Base-by-base conservation (phyloP, 2,329 filamentous ascomycete genomes). In the Diaporthe capsici region DNA sequence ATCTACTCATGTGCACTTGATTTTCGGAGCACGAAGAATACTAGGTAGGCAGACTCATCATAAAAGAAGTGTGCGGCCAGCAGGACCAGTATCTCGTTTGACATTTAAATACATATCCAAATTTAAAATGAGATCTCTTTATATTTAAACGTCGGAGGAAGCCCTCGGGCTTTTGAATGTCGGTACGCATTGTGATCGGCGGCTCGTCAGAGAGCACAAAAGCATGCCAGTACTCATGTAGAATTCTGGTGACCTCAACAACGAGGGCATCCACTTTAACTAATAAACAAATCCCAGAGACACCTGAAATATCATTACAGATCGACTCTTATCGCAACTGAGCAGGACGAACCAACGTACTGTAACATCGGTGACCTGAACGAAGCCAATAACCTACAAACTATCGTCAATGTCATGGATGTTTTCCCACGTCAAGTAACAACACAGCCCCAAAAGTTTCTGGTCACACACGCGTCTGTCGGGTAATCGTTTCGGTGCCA, bases 51-150 rank as follows among this genome's bases (percentile, higher is more conserved):
- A 61, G 72, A 2, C 72, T 74, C 22, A 65, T 60, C 20, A 65
- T 68, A 6, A 61, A 53, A 31, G 63, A 74, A 25, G 51, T 31
- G 39, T 81, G 78, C 51, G 80, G 79, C 17, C 76, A 78, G 28
- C 75, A 78, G 28, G 80, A 84, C 47, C 78, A 13, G 37, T 39
- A 39, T 13, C 10, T 39, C 12, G 12, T 13, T 39, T 13, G 37
- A 13, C 10, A 39, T 12, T 39, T 39, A 13, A 39, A 39, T 39
- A 39, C 37, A 13, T 13, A 5, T 39, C 12, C 12, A 39, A 39
- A 13, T 13, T 3, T 13, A 2, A 39, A 39, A 13, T 39, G 37
- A 39, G 37, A 1, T 13, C 37, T 13, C 12, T 4, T 39, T 39
- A 39, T 13, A 13, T 39, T 39, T 13, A 4, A 39, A 13, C 37